Evolutionary conservation across 1,139 yeast species (phyloP).

Genomic region (Magnusiomyces starmeri): DNA sequence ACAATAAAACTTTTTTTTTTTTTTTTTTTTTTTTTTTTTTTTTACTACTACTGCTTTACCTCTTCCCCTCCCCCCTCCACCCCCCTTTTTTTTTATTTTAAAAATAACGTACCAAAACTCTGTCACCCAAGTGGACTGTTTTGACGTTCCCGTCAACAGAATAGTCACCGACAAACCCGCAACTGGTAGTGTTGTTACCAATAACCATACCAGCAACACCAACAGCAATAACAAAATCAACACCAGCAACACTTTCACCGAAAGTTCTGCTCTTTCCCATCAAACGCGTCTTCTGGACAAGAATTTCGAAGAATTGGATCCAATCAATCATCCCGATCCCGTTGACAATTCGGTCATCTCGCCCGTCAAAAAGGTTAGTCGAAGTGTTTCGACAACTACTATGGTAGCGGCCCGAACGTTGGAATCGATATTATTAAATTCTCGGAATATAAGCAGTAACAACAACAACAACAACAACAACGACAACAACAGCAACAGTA

Average conservation of each 20-base stretch:
- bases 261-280: not conserved
- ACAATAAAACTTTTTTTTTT: conserved; percentile 2
- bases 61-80: not conserved
- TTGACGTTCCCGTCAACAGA: no score
- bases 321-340: not conserved
- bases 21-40: conserved; percentile 1
- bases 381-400: not conserved
- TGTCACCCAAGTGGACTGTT: not conserved
- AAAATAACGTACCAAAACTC: not conserved
- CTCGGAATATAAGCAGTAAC: not conserved
- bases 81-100: not conserved
- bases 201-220: not conserved
- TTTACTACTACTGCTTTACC: not conserved
- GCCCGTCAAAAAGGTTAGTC: not conserved
- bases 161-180: no score
- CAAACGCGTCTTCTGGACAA: not conserved
- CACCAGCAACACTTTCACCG: conserved; percentile 2
- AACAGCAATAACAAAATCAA: not conserved
- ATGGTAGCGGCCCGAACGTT: not conserved
- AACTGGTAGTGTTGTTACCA: not conserved
- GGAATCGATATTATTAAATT: not conserved
- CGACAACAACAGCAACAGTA: conserved; percentile 2
- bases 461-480: not conserved
- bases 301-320: no score
- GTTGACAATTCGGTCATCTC: not conserved